Evolutionary conservation across 75 land plant species (phyloP).

Genomic region (Selaginella tamariscina): DNA sequence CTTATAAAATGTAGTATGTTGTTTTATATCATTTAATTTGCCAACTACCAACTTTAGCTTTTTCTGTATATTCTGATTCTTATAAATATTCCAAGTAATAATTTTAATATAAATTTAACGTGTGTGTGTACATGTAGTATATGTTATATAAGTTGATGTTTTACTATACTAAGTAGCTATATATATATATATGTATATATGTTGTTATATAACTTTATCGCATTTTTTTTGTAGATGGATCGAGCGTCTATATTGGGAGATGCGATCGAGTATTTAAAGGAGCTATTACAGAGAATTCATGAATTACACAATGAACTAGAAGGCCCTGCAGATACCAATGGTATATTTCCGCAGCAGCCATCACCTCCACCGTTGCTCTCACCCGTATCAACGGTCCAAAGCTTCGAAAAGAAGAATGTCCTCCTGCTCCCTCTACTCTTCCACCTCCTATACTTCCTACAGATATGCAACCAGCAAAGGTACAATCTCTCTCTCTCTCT

Average conservation of each 20-base stretch:
- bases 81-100: too few relatives aligned
- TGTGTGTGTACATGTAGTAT: too few relatives aligned
- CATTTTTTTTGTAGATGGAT: conserved; percentile 58
- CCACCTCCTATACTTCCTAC: conserved; percentile 20
- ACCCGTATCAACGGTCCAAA: conserved; percentile 46
- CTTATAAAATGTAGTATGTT: too few relatives aligned
- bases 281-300: conserved; percentile 84
- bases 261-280: conserved; percentile 96
- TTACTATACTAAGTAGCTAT: too few relatives aligned
- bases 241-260: conserved; percentile 94
- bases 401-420: conserved; percentile 85
- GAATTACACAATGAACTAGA: conserved; percentile 93
- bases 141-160: too few relatives aligned
- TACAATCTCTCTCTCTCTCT: conserved; percentile 14
- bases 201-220: too few relatives aligned
- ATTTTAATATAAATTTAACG: too few relatives aligned
- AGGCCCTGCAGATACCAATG: conserved; percentile 32
- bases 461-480: conserved; percentile 78
- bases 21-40: too few relatives aligned
- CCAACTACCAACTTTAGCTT: too few relatives aligned
- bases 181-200: too few relatives aligned
- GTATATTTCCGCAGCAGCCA: conserved; percentile 27
- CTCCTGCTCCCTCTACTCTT: conserved; percentile 11
- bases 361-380: conserved; percentile 41
- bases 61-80: too few relatives aligned